Percentiles rank a stretch among this genome's conserved stretches.
Conservation (phyloP, 352 stramenopile species). For the Globisporangium parvum region DNA sequence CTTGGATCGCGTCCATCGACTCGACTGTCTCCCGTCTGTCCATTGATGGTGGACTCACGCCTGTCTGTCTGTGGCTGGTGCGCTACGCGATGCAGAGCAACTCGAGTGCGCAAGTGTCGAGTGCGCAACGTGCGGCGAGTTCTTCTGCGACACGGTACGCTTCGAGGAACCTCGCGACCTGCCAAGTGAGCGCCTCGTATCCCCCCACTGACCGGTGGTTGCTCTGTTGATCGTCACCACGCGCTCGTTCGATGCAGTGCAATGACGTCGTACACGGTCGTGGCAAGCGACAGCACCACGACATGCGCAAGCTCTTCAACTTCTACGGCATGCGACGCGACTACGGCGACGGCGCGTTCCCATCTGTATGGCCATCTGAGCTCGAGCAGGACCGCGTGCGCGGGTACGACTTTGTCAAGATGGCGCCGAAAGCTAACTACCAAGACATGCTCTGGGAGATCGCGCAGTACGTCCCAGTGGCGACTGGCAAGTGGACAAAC, state of each 20-base stretch:
- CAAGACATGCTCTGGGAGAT: constrained; percentile 64
- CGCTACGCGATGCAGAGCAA: constrained; percentile 20
- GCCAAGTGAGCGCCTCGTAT: neutral
- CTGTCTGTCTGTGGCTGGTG: neutral
- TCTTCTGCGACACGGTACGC: constrained; percentile 76
- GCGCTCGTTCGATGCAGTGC: constrained; percentile 31
- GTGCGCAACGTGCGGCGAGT: constrained; percentile 87
- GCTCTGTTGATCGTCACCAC: neutral
- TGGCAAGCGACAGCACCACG: constrained; percentile 70
- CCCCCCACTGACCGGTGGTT: neutral
- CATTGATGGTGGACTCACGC: neutral
- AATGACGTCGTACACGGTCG: constrained; percentile 77
- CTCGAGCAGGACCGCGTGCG: constrained; percentile 68
- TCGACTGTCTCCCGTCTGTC: neutral
- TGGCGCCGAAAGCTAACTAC: constrained; percentile 52
- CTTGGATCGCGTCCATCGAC: neutral
- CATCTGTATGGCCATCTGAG: constrained; percentile 86
- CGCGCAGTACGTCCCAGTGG: constrained; percentile 44
- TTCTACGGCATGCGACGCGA: constrained; percentile 89
- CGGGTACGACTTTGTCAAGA: constrained; percentile 60
- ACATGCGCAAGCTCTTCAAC: constrained; percentile 85
- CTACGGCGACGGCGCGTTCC: constrained; percentile 88
- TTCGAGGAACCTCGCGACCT: neutral
- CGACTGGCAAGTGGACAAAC: constrained; percentile 27
- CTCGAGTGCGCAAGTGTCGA: constrained; percentile 61